phyloP scores from a whole-genome alignment of 2,329 filamentous ascomycete species.

The Stagonosporopsis vannaccii region DNA sequence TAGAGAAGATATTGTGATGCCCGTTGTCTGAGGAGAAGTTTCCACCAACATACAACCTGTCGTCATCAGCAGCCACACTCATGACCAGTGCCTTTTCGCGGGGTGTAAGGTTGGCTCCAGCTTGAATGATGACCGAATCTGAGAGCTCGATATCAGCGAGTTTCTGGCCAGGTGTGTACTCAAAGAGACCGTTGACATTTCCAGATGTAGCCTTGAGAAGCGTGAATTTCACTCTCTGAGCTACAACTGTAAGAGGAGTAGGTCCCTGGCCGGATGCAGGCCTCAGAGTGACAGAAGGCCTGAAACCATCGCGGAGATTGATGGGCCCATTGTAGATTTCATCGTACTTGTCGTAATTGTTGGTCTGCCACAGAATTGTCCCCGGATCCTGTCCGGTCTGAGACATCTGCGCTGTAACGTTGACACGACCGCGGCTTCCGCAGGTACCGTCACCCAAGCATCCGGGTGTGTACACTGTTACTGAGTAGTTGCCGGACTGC shows the following conservation, averaged over 20 bases:
- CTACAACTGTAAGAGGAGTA: constrained; percentile 76
- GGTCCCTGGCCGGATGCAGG: constrained; percentile 68
- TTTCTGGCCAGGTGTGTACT: constrained; percentile 75
- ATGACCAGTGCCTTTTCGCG: constrained; percentile 71
- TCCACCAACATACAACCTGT: constrained; percentile 75
- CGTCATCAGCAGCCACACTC: constrained; percentile 69
- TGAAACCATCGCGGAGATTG: constrained; percentile 78
- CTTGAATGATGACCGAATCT: constrained; percentile 76
- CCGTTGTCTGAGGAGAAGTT: constrained; percentile 73
- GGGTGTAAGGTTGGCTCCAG: constrained; percentile 70
- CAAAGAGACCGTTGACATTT: constrained; percentile 87
- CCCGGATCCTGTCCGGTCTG: constrained; percentile 57
- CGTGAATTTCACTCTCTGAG: constrained; percentile 83
- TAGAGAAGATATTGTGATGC: constrained; percentile 78
- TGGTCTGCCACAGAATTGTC: constrained; percentile 82
- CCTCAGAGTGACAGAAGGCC: constrained; percentile 78
- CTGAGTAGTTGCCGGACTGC: constrained; percentile 88
- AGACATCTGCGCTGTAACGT: constrained; percentile 77
- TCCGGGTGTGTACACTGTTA: constrained; percentile 91
- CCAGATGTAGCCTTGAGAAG: constrained; percentile 76
- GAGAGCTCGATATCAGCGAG: constrained; percentile 71
- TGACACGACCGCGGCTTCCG: constrained; percentile 76
- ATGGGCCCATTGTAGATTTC: constrained; percentile 86
- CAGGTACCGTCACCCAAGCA: constrained; percentile 84
- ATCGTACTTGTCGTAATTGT: constrained; percentile 96